A percentile compares a stretch with the other conserved stretches of the same genome.
Conservation (phyloP, 345 rosid species). For the Excoecaria agallocha region DNA sequence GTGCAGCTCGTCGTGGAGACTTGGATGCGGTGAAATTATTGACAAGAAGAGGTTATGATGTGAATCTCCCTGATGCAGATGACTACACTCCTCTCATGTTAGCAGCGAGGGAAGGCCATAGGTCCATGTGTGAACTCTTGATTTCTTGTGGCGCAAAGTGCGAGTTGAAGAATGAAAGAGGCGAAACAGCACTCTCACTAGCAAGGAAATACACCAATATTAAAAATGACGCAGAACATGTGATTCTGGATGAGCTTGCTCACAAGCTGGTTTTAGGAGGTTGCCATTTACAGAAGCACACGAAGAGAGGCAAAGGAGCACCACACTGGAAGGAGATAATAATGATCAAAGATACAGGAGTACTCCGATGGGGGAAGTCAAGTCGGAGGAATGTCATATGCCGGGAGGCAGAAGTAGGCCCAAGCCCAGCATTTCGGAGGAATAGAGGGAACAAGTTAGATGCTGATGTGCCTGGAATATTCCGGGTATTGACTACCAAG, state of each 20-base stretch:
- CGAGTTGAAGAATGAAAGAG: constrained; percentile 49
- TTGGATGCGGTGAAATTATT: constrained; percentile 63
- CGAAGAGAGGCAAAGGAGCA: constrained; percentile 74
- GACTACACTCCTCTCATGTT: constrained; percentile 94
- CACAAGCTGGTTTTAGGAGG: constrained; percentile 56
- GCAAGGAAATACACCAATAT: constrained; percentile 31
- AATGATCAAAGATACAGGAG: constrained; percentile 54
- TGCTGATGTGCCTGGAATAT: constrained; percentile 50
- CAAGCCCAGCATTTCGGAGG: constrained; percentile 47
- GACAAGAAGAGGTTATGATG: constrained; percentile 62
- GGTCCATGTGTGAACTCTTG: constrained; percentile 57
- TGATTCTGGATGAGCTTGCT: constrained; percentile 71
- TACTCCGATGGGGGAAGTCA: constrained; percentile 82
- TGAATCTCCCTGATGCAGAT: constrained; percentile 67
- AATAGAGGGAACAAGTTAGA: constrained; percentile 47
- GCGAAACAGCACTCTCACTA: constrained; percentile 67
- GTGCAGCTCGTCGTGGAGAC: constrained; percentile 92
- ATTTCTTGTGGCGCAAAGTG: constrained; percentile 65
- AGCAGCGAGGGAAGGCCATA: constrained; percentile 81
- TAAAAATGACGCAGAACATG: constrained; percentile 44
- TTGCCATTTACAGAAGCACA: constrained; percentile 60
- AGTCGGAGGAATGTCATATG: constrained; percentile 62
- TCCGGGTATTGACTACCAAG: constrained; percentile 63
- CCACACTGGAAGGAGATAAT: constrained; percentile 60
- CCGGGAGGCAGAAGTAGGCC: constrained; percentile 57